phyloP scores from a whole-genome alignment of 2,329 filamentous ascomycete species.

The Beauveria sp. region DNA sequence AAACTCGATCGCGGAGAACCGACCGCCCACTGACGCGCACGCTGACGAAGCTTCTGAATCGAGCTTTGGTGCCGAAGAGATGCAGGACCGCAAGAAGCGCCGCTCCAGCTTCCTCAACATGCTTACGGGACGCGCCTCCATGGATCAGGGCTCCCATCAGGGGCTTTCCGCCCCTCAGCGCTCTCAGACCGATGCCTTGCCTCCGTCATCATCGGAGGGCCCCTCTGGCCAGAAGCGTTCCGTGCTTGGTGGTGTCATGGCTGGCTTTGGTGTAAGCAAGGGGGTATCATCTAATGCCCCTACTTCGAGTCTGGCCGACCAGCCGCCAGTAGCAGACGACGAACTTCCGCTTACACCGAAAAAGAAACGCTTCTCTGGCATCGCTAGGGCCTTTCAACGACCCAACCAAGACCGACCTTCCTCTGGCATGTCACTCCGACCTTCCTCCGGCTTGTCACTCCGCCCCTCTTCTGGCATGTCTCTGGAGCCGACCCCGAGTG shows the following conservation, averaged over 20 bases:
- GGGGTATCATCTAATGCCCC: background rate
- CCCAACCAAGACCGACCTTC: conserved; percentile 11
- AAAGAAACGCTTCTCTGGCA: conserved; percentile 41
- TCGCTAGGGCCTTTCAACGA: conserved; percentile 22
- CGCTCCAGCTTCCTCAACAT: conserved; percentile 32
- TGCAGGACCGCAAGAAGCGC: conserved; percentile 28
- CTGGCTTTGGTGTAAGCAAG: background rate
- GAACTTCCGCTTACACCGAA: conserved; percentile 4
- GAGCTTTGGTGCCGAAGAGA: conserved; percentile 32
- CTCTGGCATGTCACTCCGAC: background rate
- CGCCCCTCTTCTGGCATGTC: conserved; percentile 1
- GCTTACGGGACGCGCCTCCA: conserved; percentile 19
- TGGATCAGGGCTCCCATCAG: conserved; percentile 14
- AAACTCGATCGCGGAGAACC: conserved; percentile 19
- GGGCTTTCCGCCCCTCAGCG: background rate
- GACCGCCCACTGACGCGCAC: conserved; percentile 13
- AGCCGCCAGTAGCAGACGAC: background rate
- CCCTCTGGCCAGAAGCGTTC: conserved; percentile 30
- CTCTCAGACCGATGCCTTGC: background rate
- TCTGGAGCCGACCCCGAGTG: background rate
- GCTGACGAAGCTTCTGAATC: conserved; percentile 34
- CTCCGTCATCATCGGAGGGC: conserved; percentile 13
- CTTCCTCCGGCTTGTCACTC: no score
- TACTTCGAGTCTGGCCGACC: background rate
- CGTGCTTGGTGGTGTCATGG: conserved; percentile 24